Conservation (phyloP, 805 yeast genomes). For the Ogataea philodendri region DNA sequence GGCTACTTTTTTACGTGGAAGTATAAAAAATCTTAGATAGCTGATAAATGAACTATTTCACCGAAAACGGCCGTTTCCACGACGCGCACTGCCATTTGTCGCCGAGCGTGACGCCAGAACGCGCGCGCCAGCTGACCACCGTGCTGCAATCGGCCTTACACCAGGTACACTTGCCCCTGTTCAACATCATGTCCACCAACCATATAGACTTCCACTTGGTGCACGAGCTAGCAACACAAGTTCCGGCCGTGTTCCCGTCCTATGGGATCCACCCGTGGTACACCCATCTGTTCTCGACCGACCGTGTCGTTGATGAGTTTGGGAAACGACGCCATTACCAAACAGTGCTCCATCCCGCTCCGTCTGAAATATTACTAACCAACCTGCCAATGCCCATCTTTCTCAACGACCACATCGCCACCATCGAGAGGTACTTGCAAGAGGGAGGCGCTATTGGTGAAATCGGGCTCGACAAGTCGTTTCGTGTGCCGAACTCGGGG, state of each 20-base stretch:
- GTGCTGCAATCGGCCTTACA: too few species aligned
- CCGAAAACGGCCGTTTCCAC: conserved; percentile 16
- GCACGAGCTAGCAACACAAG: conserved; percentile 15
- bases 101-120: conserved; percentile 17
- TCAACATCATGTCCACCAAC: conserved; percentile 49
- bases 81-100: conserved; percentile 44
- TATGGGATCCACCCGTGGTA: conserved; percentile 95
- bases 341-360: conserved; percentile 44
- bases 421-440: conserved; percentile 34
- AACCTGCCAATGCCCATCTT: conserved; percentile 61
- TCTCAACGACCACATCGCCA: conserved; percentile 37
- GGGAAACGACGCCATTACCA: conserved; percentile 56
- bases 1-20: conserved; percentile 22
- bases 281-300: conserved; percentile 56
- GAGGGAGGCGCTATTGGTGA: conserved; percentile 65
- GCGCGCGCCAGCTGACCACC: conserved; percentile 1
- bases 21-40: conserved; percentile 5
- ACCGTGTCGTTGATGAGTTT: conserved; percentile 8
- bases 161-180: conserved; percentile 6
- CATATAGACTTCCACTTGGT: conserved; percentile 37
- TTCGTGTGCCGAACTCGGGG: conserved; percentile 63
- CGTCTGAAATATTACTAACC: conserved; percentile 39
- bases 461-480: conserved; percentile 81
- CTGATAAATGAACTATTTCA: conserved; percentile 5
- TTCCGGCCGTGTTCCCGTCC: conserved; percentile 40